Percentiles rank a stretch among this genome's conserved stretches.
Evolutionary conservation across 1,284 basidiomycete species (phyloP).

Genomic region (Cryptococcus amylolentus): DNA sequence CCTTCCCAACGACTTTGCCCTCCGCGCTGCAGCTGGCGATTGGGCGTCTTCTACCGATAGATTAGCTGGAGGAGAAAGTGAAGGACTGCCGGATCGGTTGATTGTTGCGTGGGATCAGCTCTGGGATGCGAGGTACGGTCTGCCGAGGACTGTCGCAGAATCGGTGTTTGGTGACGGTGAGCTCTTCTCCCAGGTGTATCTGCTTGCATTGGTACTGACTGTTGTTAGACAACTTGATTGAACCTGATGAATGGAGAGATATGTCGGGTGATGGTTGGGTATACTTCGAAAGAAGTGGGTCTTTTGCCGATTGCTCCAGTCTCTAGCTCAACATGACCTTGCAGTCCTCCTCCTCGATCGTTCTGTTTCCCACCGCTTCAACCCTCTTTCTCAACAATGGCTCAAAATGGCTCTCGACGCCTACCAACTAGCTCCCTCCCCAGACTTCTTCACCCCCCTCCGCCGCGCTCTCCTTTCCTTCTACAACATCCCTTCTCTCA

Average conservation of each 20-base stretch:
- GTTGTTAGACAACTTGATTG: conserved; percentile 1
- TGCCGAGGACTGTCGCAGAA: conserved; percentile 14
- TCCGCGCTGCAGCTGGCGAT: background rate
- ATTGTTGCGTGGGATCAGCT: conserved; percentile 17
- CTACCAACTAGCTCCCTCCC: conserved; percentile 11
- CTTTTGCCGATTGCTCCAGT: background rate
- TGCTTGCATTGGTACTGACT: background rate
- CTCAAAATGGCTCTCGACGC: conserved; percentile 29
- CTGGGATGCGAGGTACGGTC: conserved; percentile 19
- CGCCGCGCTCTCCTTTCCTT: background rate
- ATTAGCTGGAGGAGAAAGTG: background rate
- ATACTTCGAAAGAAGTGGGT: conserved; percentile 20
- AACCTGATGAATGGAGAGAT: conserved; percentile 9
- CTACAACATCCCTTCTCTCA: conserved; percentile 1
- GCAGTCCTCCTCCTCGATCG: conserved; percentile 28
- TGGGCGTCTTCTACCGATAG: background rate
- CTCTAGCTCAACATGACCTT: background rate
- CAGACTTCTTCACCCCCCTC: background rate
- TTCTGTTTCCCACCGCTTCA: conserved; percentile 21
- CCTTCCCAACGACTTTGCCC: background rate
- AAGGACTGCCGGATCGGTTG: conserved; percentile 11
- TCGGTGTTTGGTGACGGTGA: conserved; percentile 16
- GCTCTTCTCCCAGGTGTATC: background rate
- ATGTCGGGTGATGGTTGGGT: conserved; percentile 7
- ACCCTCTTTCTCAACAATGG: conserved; percentile 18